These are phyloP conservation scores for Chlorophyllum brunneum DNA, from an alignment of 768 basidiomycete genomes.

Conservation along the genomic window DNA sequence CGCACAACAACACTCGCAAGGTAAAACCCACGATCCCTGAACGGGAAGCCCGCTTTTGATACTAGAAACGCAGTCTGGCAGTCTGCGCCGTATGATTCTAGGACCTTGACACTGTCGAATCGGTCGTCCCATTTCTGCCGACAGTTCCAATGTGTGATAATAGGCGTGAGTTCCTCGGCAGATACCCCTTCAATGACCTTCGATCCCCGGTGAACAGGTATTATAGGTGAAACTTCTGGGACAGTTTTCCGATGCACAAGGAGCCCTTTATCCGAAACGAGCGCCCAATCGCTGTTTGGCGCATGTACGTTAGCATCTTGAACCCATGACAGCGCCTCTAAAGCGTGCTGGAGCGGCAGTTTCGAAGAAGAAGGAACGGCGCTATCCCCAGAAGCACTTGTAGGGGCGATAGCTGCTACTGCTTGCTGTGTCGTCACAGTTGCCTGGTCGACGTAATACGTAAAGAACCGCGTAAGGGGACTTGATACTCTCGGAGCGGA, in stretches of 20 bases:
- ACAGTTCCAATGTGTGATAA: conserved; percentile 66
- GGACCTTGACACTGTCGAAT: conserved; percentile 60
- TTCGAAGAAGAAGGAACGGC: conserved; percentile 51
- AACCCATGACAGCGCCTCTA: conserved; percentile 79
- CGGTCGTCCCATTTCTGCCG: conserved; percentile 86
- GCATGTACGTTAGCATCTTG: conserved; percentile 47
- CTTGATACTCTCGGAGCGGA: conserved; percentile 66
- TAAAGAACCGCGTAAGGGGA: conserved; percentile 68
- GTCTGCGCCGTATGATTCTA: conserved; percentile 78
- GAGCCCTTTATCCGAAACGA: conserved; percentile 73
- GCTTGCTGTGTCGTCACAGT: conserved; percentile 70
- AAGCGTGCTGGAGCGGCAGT: conserved; percentile 72
- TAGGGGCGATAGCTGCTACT: conserved; percentile 73
- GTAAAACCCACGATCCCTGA: conserved; percentile 85
- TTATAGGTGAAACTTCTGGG: conserved; percentile 70
- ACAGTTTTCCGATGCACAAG: conserved; percentile 73
- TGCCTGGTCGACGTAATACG: conserved; percentile 72
- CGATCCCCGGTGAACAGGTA: conserved; percentile 84
- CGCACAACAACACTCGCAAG: conserved; percentile 76
- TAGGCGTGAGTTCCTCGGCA: conserved; percentile 82
- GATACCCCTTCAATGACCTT: conserved; percentile 93
- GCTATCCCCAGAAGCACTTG: conserved; percentile 35
- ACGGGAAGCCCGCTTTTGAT: conserved; percentile 81
- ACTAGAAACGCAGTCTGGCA: conserved; percentile 69
- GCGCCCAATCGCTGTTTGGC: conserved; percentile 59